Conservation (phyloP, 805 yeast species). For the Blastobotrys muscicola region DNA sequence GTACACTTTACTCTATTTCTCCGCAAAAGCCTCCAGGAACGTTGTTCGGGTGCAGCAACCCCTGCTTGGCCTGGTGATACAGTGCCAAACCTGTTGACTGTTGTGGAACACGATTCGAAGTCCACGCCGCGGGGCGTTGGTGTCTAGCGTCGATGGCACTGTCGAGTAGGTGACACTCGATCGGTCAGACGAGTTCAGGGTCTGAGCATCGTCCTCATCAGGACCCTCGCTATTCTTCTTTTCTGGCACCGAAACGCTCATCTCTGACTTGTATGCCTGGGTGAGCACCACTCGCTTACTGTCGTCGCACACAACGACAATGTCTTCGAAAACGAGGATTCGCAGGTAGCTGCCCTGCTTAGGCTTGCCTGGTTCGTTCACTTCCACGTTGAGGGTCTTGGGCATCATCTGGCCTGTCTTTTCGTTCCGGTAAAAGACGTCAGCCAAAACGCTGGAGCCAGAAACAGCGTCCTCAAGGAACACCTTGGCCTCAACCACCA, state of each 20-base stretch:
- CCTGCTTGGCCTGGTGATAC: too few relatives aligned
- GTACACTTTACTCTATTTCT: too few relatives aligned
- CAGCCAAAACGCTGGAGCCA: constrained; percentile 8
- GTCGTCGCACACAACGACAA: constrained; percentile 8
- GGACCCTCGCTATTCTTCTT: too few relatives aligned
- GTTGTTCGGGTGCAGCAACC: too few relatives aligned
- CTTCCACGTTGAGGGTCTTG: constrained; percentile 3
- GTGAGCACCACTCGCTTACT: constrained; percentile 4
- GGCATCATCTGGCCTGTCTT: constrained; percentile 1
- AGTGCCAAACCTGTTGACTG: too few relatives aligned
- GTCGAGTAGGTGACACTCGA: too few relatives aligned
- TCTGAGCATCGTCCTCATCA: too few relatives aligned
- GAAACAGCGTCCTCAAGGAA: constrained; percentile 7
- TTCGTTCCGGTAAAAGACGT: constrained; percentile 8
- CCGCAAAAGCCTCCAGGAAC: too few relatives aligned
- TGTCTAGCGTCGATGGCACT: too few relatives aligned
- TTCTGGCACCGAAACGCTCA: constrained; percentile 1
- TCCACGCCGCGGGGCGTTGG: too few relatives aligned
- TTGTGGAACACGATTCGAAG: too few relatives aligned
- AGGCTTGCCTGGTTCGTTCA: constrained; percentile 5
- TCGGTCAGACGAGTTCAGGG: too few relatives aligned
- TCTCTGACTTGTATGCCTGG: constrained; percentile 1
- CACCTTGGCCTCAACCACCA: constrained; percentile 8
- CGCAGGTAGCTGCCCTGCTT: constrained; percentile 8
- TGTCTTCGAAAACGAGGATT: constrained; percentile 8